Conservation (phyloP, 23 red algal species). For the Cyanidiococcus yangmingshanensis region DNA sequence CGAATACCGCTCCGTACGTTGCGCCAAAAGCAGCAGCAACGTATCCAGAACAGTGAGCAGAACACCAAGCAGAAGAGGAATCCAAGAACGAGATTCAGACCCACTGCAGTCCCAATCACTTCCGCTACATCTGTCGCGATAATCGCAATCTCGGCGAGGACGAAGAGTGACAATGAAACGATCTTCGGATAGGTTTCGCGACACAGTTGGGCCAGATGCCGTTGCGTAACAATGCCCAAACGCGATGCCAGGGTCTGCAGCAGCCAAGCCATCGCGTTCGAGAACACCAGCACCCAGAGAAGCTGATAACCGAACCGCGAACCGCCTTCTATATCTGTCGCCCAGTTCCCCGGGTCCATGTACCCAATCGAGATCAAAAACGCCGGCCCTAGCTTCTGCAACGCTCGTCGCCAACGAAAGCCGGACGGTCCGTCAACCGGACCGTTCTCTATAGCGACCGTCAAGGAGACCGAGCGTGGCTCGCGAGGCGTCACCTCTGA, state of each 20-base stretch:
- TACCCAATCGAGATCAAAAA: slow-evolving; percentile 79
- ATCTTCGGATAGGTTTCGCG: slow-evolving; percentile 39
- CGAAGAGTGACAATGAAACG: slow-evolving; percentile 35
- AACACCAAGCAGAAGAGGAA: slow-evolving; percentile 61
- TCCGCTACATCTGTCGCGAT: slow-evolving; percentile 85
- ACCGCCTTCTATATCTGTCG: slow-evolving; percentile 52
- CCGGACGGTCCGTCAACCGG: neutral
- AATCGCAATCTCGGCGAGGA: slow-evolving; percentile 41
- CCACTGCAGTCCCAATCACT: slow-evolving; percentile 78
- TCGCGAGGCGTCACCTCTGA: neutral
- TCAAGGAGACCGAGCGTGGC: neutral
- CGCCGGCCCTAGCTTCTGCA: slow-evolving; percentile 82
- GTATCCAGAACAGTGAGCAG: slow-evolving; percentile 60
- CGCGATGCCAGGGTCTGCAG: slow-evolving; percentile 53
- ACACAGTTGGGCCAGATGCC: slow-evolving; percentile 58
- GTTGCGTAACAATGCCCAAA: slow-evolving; percentile 50
- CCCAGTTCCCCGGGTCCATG: slow-evolving; percentile 51
- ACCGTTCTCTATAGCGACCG: neutral
- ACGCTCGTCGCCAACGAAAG: slow-evolving; percentile 28
- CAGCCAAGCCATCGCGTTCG: slow-evolving; percentile 52
- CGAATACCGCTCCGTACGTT: slow-evolving; percentile 45
- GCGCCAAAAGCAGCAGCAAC: slow-evolving; percentile 54
- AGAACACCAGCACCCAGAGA: slow-evolving; percentile 67
- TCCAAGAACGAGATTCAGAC: slow-evolving; percentile 51
- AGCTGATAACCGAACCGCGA: slow-evolving; percentile 46